phyloP scores from a whole-genome alignment of 176 grass and related monocot genomes.

The Avena eriantha region DNA sequence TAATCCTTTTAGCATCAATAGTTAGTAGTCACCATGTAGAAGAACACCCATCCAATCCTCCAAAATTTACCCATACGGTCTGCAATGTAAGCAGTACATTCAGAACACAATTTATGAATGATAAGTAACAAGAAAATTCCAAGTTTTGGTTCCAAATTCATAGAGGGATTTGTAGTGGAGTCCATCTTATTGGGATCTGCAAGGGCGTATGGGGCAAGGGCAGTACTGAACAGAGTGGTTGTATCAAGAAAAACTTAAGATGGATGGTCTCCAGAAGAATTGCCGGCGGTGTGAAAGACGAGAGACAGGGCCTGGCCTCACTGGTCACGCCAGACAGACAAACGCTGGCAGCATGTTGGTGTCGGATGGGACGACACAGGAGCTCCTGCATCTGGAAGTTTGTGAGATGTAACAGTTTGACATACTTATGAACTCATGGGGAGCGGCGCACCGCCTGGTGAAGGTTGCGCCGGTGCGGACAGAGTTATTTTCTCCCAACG shows the following conservation, averaged over 20 bases:
- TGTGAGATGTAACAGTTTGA: no score
- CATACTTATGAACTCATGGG: no score
- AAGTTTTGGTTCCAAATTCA: background rate
- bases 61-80: background rate
- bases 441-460: no score
- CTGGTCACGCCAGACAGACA: no score
- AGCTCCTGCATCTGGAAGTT: no score
- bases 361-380: no score
- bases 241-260: background rate
- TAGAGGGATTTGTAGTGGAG: background rate
- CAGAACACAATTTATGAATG: background rate
- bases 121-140: background rate
- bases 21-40: background rate
- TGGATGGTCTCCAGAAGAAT: background rate
- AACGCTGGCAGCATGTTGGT: no score
- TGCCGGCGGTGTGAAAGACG: background rate
- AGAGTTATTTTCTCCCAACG: no score
- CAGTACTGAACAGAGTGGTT: background rate
- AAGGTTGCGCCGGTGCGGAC: no score
- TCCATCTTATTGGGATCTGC: background rate
- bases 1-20: background rate
- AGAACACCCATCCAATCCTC: background rate
- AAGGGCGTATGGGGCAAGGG: background rate
- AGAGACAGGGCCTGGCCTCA: no score
- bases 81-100: background rate